A percentile compares a stretch with the other conserved stretches of the same genome.
Evolutionary conservation across 2,329 filamentous ascomycete species (phyloP).

Genomic region (Celoporthe dispersa): DNA sequence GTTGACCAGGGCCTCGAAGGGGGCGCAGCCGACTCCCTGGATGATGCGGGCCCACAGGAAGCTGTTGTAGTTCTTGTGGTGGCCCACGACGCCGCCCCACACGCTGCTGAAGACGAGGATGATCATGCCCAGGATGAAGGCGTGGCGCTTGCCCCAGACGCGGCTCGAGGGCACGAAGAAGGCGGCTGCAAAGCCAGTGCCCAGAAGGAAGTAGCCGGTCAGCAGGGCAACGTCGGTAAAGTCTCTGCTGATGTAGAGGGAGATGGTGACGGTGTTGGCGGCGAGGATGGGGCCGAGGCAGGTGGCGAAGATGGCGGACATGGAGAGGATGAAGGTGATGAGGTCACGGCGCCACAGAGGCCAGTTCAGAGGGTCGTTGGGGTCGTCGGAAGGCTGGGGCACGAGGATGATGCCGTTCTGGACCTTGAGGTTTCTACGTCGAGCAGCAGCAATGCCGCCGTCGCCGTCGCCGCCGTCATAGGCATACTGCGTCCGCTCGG

Average conservation of each 20-base stretch:
- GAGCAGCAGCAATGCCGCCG: conserved; percentile 33
- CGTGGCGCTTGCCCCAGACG: conserved; percentile 90
- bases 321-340: conserved; percentile 77
- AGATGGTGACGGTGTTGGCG: conserved; percentile 81
- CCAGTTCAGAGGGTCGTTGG: conserved; percentile 87
- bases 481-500: conserved; percentile 50
- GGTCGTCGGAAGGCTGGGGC: conserved; percentile 88
- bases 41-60: conserved; percentile 80
- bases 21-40: conserved; percentile 84
- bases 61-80: conserved; percentile 65
- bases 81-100: conserved; percentile 74
- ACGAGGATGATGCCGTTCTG: conserved; percentile 76
- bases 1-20: conserved; percentile 89
- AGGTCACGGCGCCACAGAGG: conserved; percentile 83
- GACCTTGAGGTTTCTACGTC: conserved; percentile 75
- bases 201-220: conserved; percentile 86
- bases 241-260: conserved; percentile 64
- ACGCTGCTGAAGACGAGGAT: conserved; percentile 74
- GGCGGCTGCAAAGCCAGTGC: conserved; percentile 79
- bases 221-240: conserved; percentile 81
- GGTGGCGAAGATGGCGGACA: conserved; percentile 81
- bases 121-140: conserved; percentile 78
- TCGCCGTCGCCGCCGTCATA: conserved; percentile 43
- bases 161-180: conserved; percentile 86
- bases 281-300: conserved; percentile 86